Evolutionary conservation across 208 protist genomes (phyloP).

Genomic region (Leishmania mexicana): DNA sequence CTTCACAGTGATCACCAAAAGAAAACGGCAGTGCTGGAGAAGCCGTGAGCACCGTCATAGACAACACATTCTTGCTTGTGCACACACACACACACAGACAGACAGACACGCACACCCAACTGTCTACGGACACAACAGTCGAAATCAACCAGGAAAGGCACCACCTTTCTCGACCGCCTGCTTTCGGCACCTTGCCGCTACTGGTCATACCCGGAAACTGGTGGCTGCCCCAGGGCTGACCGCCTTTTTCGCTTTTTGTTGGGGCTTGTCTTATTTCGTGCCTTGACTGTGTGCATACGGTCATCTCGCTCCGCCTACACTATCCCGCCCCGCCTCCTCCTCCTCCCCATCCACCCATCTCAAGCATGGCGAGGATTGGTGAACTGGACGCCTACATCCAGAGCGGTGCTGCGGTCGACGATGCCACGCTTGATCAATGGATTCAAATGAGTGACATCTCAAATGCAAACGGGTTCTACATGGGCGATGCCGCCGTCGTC

Average conservation of each 20-base stretch:
- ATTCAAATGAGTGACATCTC: constrained; percentile 60
- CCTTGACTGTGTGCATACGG: neutral
- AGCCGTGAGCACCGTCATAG: neutral
- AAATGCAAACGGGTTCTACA: constrained; percentile 56
- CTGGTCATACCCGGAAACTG: neutral
- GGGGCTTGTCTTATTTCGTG: neutral
- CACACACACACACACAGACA: neutral
- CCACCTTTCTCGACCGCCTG: neutral
- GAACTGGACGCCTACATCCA: constrained; percentile 61
- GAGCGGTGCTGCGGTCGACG: constrained; percentile 35
- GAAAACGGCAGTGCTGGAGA: neutral
- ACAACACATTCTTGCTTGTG: neutral
- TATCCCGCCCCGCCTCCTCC: neutral
- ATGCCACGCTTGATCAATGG: constrained; percentile 74
- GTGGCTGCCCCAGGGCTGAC: neutral
- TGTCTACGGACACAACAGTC: neutral
- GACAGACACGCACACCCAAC: neutral
- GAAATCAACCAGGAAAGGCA: neutral
- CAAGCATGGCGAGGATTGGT: constrained; percentile 30
- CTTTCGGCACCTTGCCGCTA: neutral
- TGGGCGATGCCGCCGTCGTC: constrained; percentile 38
- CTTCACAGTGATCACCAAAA: neutral
- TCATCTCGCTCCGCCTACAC: neutral
- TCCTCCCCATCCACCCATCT: neutral
- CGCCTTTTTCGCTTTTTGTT: neutral